Evolutionary conservation across 2,329 filamentous ascomycete genomes (phyloP).

Genomic region (Curvularia sp.): DNA sequence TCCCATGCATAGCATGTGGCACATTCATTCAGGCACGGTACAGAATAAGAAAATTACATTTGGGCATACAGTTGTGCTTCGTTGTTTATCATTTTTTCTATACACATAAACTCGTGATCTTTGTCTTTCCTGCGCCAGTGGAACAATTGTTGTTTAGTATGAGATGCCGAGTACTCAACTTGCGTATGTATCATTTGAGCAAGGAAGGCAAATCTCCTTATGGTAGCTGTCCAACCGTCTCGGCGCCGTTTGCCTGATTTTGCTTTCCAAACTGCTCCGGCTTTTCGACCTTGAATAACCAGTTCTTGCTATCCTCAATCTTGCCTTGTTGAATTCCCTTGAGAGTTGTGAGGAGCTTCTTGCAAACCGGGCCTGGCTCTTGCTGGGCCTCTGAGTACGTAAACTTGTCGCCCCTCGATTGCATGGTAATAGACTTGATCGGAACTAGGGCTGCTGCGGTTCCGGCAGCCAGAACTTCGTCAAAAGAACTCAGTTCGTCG

Average conservation of each 20-base stretch:
- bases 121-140: not conserved
- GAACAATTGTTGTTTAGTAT: not conserved
- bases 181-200: not conserved
- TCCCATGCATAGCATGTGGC: not conserved
- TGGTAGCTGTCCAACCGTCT: slow-evolving; percentile 48
- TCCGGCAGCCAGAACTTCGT: slow-evolving; percentile 88
- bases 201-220: slow-evolving; percentile 14
- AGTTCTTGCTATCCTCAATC: slow-evolving; percentile 77
- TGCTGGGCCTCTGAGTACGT: slow-evolving; percentile 64
- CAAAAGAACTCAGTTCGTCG: slow-evolving; percentile 67
- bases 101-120: not conserved
- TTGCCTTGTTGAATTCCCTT: slow-evolving; percentile 88
- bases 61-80: not conserved
- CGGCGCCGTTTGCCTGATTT: slow-evolving; percentile 28
- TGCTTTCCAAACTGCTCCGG: slow-evolving; percentile 48
- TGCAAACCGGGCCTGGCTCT: slow-evolving; percentile 75
- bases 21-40: not conserved
- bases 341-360: slow-evolving; percentile 75
- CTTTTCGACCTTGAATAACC: slow-evolving; percentile 63
- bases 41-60: not conserved
- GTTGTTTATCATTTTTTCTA: slow-evolving; percentile 5
- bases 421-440: slow-evolving; percentile 86
- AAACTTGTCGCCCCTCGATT: slow-evolving; percentile 63
- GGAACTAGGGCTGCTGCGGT: slow-evolving; percentile 92
- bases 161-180: not conserved